A percentile compares a stretch with the other conserved stretches of the same genome.
These are phyloP conservation scores for Tuctoria greenei DNA, from an alignment of 176 grass and related monocot genomes.

Conservation along the genomic window DNA sequence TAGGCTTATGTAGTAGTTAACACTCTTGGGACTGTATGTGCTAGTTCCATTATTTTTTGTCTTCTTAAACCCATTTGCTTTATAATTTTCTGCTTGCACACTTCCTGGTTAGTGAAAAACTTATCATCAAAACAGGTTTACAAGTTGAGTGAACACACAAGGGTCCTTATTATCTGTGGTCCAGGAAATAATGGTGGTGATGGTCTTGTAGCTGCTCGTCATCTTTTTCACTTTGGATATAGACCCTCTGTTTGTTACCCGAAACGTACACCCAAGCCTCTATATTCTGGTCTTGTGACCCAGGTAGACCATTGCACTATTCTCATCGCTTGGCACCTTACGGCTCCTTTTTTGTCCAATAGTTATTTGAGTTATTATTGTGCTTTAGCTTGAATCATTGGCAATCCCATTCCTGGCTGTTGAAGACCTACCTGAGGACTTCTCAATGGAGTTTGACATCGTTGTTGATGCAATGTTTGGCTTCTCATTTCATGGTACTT, in stretches of 20 bases:
- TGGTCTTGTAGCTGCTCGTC: constrained; percentile 95
- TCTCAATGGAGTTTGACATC: constrained; percentile 63
- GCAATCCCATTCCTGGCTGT: constrained; percentile 53
- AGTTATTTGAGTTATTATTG: background rate
- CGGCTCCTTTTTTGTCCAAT: constrained; percentile 7
- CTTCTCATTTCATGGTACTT: constrained; percentile 91
- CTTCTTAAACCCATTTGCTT: constrained; percentile 4
- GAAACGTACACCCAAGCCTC: constrained; percentile 65
- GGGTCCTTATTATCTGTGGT: constrained; percentile 77
- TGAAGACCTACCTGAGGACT: constrained; percentile 61
- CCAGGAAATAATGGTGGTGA: constrained; percentile 97
- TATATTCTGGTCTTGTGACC: constrained; percentile 84
- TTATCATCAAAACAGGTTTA: constrained; percentile 66
- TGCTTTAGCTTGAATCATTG: constrained; percentile 66
- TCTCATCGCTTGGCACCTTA: background rate
- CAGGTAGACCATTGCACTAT: constrained; percentile 38
- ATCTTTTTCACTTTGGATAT: constrained; percentile 85
- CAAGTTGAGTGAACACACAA: constrained; percentile 66
- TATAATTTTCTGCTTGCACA: background rate
- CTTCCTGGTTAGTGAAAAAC: background rate
- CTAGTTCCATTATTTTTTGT: background rate
- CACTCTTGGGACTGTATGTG: background rate
- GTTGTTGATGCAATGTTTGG: constrained; percentile 93
- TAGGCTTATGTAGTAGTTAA: background rate
- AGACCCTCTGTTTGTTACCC: constrained; percentile 74